phyloP scores from a whole-genome alignment of 768 basidiomycete species.

The Termitomyces sp. region DNA sequence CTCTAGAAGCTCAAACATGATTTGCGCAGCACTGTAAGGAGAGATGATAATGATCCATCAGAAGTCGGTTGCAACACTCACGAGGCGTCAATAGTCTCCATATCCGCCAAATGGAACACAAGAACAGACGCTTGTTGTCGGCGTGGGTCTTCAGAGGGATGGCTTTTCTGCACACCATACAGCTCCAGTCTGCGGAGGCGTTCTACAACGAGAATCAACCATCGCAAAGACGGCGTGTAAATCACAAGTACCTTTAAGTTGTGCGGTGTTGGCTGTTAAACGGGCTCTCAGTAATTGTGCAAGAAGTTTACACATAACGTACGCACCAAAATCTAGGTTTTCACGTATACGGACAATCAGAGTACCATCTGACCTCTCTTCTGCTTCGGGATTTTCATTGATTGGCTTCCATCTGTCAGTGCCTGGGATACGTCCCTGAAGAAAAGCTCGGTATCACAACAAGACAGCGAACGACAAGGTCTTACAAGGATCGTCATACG shows the following conservation, averaged over 20 bases:
- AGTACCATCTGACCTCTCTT: conserved; percentile 74
- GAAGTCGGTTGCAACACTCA: conserved; percentile 33
- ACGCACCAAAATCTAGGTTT: conserved; percentile 82
- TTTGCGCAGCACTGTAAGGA: conserved; percentile 64
- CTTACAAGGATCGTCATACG: conserved; percentile 86
- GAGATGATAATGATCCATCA: background rate
- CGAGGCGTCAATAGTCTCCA: conserved; percentile 89
- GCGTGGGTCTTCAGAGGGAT: conserved; percentile 85
- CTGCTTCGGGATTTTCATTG: conserved; percentile 78
- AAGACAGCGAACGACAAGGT: conserved; percentile 5
- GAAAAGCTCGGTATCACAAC: background rate
- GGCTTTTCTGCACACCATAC: conserved; percentile 73
- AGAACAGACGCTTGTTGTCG: conserved; percentile 69
- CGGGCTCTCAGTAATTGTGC: background rate
- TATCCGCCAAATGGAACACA: conserved; percentile 92
- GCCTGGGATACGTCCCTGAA: conserved; percentile 79
- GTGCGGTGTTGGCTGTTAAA: conserved; percentile 81
- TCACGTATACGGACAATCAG: conserved; percentile 89
- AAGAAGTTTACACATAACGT: background rate
- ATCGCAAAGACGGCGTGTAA: background rate
- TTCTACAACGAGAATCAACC: conserved; percentile 33
- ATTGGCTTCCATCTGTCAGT: conserved; percentile 89
- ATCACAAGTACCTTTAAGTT: conserved; percentile 65
- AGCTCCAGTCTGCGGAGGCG: conserved; percentile 81
- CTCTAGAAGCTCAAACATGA: conserved; percentile 71